Percentiles rank a stretch among this genome's conserved stretches.
These are phyloP conservation scores for Gastrodia elata DNA, from an alignment of 106 monocot species.

Conservation along the genomic window DNA sequence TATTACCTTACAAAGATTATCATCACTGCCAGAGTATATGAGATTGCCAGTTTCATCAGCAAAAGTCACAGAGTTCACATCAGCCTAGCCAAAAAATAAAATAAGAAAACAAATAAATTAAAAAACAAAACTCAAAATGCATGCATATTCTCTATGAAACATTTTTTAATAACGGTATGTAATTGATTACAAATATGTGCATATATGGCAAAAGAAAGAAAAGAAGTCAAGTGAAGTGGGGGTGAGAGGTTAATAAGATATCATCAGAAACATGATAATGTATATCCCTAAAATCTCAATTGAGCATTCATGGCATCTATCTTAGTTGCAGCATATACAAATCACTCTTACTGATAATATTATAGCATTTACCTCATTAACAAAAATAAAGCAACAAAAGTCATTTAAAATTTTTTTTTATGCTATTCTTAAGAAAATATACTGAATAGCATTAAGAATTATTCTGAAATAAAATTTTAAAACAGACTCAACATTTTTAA, in stretches of 20 bases:
- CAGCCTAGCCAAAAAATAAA: constrained; percentile 47
- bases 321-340: no score
- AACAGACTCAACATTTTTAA: no score
- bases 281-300: neutral
- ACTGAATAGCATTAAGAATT: neutral
- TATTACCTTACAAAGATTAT: constrained; percentile 80
- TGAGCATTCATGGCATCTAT: no score
- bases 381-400: neutral
- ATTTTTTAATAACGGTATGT: neutral
- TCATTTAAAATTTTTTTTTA: neutral
- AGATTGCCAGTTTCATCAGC: constrained; percentile 88
- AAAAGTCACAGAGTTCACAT: constrained; percentile 88
- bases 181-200: neutral
- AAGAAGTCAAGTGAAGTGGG: neutral
- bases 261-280: neutral
- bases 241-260: neutral
- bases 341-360: neutral
- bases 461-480: neutral
- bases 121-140: neutral
- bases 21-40: constrained; percentile 90
- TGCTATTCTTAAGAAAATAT: neutral
- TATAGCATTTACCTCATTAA: neutral
- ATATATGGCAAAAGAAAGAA: neutral
- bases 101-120: neutral
- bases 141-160: neutral